Evolutionary conservation across 441 rosid species (phyloP).

Genomic region (Eutrema salsugineum): DNA sequence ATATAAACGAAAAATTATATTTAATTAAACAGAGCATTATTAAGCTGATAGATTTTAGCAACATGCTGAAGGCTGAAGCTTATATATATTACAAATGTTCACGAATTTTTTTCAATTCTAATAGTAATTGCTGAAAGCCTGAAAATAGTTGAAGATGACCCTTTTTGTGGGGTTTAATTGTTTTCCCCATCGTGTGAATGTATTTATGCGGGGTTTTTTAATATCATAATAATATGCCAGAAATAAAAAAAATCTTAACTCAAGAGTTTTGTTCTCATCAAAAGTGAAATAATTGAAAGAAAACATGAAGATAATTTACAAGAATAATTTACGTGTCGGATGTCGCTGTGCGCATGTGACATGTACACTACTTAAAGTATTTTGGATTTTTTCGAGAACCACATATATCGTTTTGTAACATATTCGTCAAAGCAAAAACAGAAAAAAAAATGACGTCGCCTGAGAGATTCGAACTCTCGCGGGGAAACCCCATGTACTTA

Average conservation of each 20-base stretch:
- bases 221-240: background rate
- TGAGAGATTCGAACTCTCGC: constrained; percentile 98
- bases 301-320: background rate
- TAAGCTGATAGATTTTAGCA: background rate
- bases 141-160: background rate
- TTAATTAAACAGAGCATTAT: background rate
- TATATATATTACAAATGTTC: background rate
- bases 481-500: constrained; percentile 94
- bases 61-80: too few species aligned
- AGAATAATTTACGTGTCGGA: constrained; percentile 26
- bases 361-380: constrained; percentile 10
- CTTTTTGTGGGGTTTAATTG: background rate
- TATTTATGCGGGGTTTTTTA: background rate
- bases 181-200: background rate
- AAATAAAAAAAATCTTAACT: too few species aligned
- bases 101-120: background rate
- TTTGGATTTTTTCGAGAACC: background rate
- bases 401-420: background rate
- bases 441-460: constrained; percentile 46
- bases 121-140: background rate
- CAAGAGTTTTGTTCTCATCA: background rate
- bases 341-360: constrained; percentile 28
- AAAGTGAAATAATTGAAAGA: constrained; percentile 13
- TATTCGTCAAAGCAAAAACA: too few species aligned
- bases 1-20: background rate